These are phyloP conservation scores for Sanghuangporus baumii DNA, from an alignment of 1,284 basidiomycete genomes.

Conservation along the genomic window DNA sequence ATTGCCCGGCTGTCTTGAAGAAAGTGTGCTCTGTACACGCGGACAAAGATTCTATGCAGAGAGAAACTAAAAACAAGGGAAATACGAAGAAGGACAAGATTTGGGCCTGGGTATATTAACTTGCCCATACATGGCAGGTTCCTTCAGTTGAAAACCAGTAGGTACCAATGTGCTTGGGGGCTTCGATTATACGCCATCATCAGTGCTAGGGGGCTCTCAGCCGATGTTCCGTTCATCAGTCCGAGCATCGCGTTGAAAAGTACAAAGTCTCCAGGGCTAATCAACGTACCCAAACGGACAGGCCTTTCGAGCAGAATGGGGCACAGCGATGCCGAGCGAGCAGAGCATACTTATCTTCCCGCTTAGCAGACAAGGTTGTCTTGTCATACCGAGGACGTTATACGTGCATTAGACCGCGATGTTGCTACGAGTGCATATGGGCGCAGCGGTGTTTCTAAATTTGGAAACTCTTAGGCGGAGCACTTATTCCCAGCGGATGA, in stretches of 20 bases:
- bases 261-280: constrained; percentile 13
- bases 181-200: neutral
- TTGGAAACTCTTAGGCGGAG: neutral
- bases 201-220: neutral
- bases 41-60: neutral
- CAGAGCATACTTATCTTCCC: neutral
- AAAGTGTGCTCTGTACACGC: neutral
- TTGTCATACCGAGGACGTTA: neutral
- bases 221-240: neutral
- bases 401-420: neutral
- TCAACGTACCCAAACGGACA: neutral
- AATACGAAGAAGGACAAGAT: neutral
- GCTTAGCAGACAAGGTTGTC: neutral
- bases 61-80: neutral
- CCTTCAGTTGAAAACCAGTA: constrained; percentile 6
- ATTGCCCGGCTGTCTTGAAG: neutral
- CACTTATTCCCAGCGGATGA: neutral
- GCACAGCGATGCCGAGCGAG: neutral
- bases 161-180: neutral
- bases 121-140: neutral
- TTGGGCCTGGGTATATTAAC: constrained; percentile 6
- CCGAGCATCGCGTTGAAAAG: constrained; percentile 1
- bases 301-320: neutral
- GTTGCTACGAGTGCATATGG: neutral
- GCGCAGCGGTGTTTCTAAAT: neutral